Percentiles rank a stretch among this genome's conserved stretches.
Evolutionary conservation across 2,329 filamentous ascomycete genomes (phyloP).

Genomic region (Ophiostoma quercus): DNA sequence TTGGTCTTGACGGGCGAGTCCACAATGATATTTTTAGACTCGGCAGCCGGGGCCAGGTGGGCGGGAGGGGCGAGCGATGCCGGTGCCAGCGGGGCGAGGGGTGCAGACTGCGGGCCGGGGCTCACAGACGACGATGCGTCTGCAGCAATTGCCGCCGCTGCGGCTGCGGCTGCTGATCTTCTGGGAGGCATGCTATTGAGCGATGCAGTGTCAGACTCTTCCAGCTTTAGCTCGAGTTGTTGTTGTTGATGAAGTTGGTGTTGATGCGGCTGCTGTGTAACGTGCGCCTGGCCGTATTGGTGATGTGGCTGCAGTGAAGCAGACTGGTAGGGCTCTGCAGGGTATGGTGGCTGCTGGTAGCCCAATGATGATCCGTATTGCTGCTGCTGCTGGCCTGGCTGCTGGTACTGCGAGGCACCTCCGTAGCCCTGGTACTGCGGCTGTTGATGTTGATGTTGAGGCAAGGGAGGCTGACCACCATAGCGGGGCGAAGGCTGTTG

Average conservation of each 20-base stretch:
- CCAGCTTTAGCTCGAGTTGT: not conserved
- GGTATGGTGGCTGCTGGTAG: not conserved
- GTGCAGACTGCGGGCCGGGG: not conserved
- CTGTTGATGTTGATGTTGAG: constrained; percentile 25
- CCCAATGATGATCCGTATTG: constrained; percentile 12
- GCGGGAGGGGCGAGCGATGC: no score
- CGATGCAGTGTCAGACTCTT: not conserved
- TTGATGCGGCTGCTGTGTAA: not conserved
- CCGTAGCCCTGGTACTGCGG: constrained; percentile 30
- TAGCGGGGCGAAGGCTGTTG: constrained; percentile 11
- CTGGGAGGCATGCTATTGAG: constrained; percentile 26
- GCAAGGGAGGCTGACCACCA: not conserved
- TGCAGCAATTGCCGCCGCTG: not conserved
- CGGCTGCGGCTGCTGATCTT: constrained; percentile 18
- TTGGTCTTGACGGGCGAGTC: constrained; percentile 82
- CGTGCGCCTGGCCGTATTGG: constrained; percentile 3
- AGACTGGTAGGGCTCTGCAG: not conserved
- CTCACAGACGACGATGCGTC: not conserved
- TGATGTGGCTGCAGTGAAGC: not conserved
- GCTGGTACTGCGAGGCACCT: constrained; percentile 23
- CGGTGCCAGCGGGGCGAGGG: not conserved
- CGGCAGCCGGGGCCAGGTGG: not conserved
- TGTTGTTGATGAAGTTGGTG: not conserved
- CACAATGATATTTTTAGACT: constrained; percentile 37
- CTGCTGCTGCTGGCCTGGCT: constrained; percentile 19